Evolutionary conservation across 768 basidiomycete species (phyloP).

Genomic region (Auricularia sp.): DNA sequence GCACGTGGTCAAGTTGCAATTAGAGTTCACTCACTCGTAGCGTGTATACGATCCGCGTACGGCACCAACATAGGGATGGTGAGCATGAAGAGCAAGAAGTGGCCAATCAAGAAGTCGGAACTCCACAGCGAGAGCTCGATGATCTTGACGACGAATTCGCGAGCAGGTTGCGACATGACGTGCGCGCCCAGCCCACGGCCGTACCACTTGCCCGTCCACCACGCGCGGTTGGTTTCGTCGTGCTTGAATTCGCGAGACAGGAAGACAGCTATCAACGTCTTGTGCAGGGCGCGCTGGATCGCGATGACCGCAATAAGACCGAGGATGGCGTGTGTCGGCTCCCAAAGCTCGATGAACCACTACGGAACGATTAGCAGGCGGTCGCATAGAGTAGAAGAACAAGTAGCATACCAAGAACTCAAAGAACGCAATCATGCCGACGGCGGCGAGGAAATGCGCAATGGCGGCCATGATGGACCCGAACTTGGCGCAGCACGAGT

Average conservation of each 20-base stretch:
- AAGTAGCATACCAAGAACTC: constrained; percentile 73
- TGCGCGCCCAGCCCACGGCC: constrained; percentile 84
- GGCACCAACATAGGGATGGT: constrained; percentile 84
- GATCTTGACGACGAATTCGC: constrained; percentile 96
- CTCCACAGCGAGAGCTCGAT: constrained; percentile 94
- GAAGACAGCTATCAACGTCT: constrained; percentile 88
- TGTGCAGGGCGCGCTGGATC: constrained; percentile 88
- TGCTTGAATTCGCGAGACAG: constrained; percentile 98
- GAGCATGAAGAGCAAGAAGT: constrained; percentile 82
- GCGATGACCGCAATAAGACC: constrained; percentile 86
- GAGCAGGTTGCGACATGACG: constrained; percentile 94
- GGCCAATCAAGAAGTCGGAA: constrained; percentile 83
- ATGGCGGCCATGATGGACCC: constrained; percentile 88
- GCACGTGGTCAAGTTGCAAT: constrained; percentile 4
- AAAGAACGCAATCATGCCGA: constrained; percentile 90
- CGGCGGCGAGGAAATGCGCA: constrained; percentile 69
- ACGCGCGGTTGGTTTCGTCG: constrained; percentile 95
- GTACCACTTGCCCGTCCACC: constrained; percentile 99
- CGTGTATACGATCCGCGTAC: constrained; percentile 85
- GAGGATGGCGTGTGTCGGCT: constrained; percentile 84
- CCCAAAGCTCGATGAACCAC: constrained; percentile 95
- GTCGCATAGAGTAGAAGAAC: background rate
- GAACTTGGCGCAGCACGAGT: constrained; percentile 76
- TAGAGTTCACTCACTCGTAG: constrained; percentile 57
- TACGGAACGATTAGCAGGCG: constrained; percentile 25